Base-by-base conservation (phyloP, 805 yeast genomes). In the Pichia scutulata region DNA sequence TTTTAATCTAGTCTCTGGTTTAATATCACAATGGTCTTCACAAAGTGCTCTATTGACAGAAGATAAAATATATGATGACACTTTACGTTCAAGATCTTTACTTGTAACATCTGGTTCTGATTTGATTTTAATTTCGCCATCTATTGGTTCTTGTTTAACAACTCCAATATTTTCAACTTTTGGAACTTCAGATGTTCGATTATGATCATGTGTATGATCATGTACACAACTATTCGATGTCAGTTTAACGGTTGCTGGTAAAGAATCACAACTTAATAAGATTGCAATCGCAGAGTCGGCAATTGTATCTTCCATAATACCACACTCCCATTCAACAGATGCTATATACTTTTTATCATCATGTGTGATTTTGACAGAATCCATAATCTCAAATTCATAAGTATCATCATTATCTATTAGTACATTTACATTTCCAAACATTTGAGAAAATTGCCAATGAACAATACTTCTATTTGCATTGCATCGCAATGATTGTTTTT, bases 271-370 rank as follows among this genome's bases (percentile, higher is more conserved):
- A 43, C 96, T 87, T 67, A 92, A 76, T 30, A 93, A 67, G 39
- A 93, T 89, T 0, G 97, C 97, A 52, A 93, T 78, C 1, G 89
- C 86, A 16, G 96, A 84, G 62, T 93, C 99, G 0, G 99, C 99
- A 55, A 93, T 79, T 0, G 97, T 84, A 61, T 93, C 99, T 53
- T 86, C 90, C 70, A 89, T 80, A 50, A 87, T 72, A 52, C 89
- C 90, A 57, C 95, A 92, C 18, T 81, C 78, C 99, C 99, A 93
- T 65, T 88, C 95, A 14, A 92, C 82, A 0, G 84, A 76, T 7
- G 86, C 82, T 10, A 75, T 57, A 18, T 60, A 60, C 47, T 74
- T 70, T 23, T 73, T 71, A 40, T 68, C 68, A 50, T 70, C 70
- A 14, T 80, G 66, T 44, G 73, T 78, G 58, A 76, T 74, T 52